phyloP scores from a whole-genome alignment of 2,329 filamentous ascomycete genomes.

The Xylaria sp. region DNA sequence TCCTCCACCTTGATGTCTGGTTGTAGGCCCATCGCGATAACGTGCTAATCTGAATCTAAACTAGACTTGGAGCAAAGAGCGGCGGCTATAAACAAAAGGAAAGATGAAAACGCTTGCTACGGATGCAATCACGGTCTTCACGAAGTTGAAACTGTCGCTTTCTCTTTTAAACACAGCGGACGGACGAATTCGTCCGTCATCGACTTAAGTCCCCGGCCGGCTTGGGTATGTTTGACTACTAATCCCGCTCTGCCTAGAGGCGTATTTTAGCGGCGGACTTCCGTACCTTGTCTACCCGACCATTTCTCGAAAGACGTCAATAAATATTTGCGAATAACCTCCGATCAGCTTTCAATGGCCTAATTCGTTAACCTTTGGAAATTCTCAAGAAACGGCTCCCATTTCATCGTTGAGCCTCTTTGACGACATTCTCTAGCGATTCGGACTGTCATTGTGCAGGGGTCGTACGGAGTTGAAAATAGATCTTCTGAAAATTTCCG shows the following conservation, averaged over 20 bases:
- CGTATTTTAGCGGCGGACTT: conserved; percentile 20
- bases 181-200: conserved; percentile 30
- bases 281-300: neutral
- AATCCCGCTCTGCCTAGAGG: neutral
- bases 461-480: neutral
- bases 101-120: conserved; percentile 13
- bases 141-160: neutral
- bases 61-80: neutral
- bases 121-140: neutral
- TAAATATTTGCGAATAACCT: neutral
- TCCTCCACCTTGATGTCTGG: conserved; percentile 33
- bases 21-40: conserved; percentile 26
- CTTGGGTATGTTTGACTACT: neutral
- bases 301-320: neutral
- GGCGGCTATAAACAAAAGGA: neutral
- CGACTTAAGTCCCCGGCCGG: conserved; percentile 10
- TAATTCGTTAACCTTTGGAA: neutral
- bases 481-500: conserved; percentile 5
- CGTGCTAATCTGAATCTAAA: neutral
- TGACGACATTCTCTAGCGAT: neutral
- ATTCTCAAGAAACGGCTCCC: neutral
- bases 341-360: neutral
- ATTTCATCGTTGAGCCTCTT: neutral
- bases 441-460: neutral
- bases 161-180: conserved; percentile 11